phyloP scores from a whole-genome alignment of 2,329 filamentous ascomycete species.

The Pseudocercospora macadamiae region DNA sequence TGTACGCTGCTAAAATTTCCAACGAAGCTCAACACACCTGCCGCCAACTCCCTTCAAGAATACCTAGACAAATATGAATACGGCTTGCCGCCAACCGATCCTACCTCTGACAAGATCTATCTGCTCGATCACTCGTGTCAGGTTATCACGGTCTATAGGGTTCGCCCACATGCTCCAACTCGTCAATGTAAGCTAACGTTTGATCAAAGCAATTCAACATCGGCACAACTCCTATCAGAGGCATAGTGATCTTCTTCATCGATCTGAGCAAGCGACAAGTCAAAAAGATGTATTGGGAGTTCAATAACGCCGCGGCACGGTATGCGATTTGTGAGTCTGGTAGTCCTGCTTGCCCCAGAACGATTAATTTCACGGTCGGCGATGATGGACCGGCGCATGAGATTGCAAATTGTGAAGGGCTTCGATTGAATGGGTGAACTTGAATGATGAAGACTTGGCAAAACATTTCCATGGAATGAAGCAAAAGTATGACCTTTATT shows the following conservation, averaged over 20 bases:
- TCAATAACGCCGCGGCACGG: constrained; percentile 9
- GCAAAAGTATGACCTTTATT: too few relatives aligned
- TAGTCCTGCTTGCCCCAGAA: background rate
- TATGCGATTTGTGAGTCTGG: constrained; percentile 9
- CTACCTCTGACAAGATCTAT: background rate
- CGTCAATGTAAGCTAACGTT: too few relatives aligned
- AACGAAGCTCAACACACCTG: constrained; percentile 5
- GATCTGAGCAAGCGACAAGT: background rate
- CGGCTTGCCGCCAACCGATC: background rate
- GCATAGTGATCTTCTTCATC: constrained; percentile 3
- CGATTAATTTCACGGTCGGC: background rate
- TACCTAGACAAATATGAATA: background rate
- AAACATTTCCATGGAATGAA: too few relatives aligned
- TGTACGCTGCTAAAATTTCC: too few relatives aligned
- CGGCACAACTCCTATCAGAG: constrained; percentile 1
- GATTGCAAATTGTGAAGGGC: background rate
- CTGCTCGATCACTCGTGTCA: constrained; percentile 8
- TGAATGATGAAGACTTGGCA: too few relatives aligned
- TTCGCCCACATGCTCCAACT: too few relatives aligned
- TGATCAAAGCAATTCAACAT: constrained; percentile 4
- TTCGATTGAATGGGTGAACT: background rate
- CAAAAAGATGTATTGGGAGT: constrained; percentile 7
- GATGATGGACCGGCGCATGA: background rate
- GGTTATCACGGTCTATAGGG: constrained; percentile 9
- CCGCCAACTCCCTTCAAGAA: background rate